phyloP scores from a whole-genome alignment of 2,329 filamentous ascomycete genomes.

The Fusarium proliferatum region DNA sequence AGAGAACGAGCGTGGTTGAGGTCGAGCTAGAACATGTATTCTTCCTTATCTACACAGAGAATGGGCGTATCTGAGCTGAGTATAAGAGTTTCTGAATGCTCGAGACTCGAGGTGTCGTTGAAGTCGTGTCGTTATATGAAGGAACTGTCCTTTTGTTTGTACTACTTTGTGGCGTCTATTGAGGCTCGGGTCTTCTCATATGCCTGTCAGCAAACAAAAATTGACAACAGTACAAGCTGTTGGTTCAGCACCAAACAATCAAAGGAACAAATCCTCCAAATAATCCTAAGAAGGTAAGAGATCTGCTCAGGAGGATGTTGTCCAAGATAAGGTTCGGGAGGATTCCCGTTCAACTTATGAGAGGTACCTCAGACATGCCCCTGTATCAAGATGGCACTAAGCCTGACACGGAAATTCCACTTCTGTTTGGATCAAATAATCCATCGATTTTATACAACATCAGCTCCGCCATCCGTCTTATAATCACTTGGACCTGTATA shows the following conservation, averaged over 20 bases:
- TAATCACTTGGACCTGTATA: neutral
- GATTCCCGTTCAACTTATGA: neutral
- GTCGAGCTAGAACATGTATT: too few species aligned
- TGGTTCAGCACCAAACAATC: neutral
- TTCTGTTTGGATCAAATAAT: neutral
- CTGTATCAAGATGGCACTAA: conserved; percentile 31
- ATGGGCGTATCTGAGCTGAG: neutral
- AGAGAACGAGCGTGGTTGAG: too few species aligned
- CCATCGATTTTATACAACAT: conserved; percentile 8
- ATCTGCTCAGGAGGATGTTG: neutral
- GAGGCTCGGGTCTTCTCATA: conserved; percentile 1
- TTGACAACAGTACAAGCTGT: neutral
- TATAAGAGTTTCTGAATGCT: neutral
- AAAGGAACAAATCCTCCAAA: neutral
- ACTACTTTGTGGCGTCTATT: conserved; percentile 36
- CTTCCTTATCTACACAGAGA: too few species aligned
- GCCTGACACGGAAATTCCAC: conserved; percentile 26
- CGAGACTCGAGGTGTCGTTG: neutral
- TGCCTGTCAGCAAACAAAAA: neutral
- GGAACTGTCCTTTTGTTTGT: conserved; percentile 24
- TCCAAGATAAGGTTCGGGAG: conserved; percentile 24
- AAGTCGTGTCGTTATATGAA: conserved; percentile 2
- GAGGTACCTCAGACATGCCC: neutral
- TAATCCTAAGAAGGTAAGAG: neutral
- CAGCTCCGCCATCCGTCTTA: neutral